Conservation (phyloP, 2,329 filamentous ascomycete genomes). For the Pyrenochaeta sp. region DNA sequence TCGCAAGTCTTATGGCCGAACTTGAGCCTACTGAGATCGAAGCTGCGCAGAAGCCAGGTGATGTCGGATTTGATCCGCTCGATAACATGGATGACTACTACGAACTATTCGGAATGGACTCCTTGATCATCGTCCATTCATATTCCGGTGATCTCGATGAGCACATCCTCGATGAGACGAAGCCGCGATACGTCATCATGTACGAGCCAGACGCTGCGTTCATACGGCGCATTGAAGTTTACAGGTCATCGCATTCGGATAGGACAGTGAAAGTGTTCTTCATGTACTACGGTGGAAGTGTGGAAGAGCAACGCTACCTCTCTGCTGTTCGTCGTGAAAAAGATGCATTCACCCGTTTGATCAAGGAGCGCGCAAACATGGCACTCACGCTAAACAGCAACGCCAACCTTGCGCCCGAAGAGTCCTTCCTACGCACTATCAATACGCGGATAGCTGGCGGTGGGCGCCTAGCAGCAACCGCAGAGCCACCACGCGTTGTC, state of each 20-base stretch:
- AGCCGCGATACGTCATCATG: slow-evolving; percentile 96
- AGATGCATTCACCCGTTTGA: slow-evolving; percentile 92
- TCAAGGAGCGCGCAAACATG: slow-evolving; percentile 94
- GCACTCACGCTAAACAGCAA: slow-evolving; percentile 79
- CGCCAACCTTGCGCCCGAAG: slow-evolving; percentile 78
- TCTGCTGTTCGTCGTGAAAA: slow-evolving; percentile 92
- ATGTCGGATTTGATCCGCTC: slow-evolving; percentile 79
- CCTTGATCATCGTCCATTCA: slow-evolving; percentile 87
- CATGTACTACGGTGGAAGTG: slow-evolving; percentile 92
- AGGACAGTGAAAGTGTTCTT: slow-evolving; percentile 93
- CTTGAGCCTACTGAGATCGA: slow-evolving; percentile 83
- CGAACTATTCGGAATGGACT: slow-evolving; percentile 88
- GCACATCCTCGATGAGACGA: slow-evolving; percentile 92
- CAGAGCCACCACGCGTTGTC: slow-evolving; percentile 86
- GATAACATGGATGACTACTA: slow-evolving; percentile 94
- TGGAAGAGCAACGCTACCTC: slow-evolving; percentile 94
- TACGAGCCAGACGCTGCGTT: slow-evolving; percentile 96
- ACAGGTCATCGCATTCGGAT: slow-evolving; percentile 91
- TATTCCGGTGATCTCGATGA: slow-evolving; percentile 97
- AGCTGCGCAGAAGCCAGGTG: slow-evolving; percentile 73
- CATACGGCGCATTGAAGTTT: slow-evolving; percentile 93
- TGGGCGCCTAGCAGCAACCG: slow-evolving; percentile 82
- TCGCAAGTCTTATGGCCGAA: slow-evolving; percentile 82
- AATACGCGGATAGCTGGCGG: slow-evolving; percentile 97
- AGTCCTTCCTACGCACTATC: slow-evolving; percentile 90